Base-by-base conservation (phyloP, 768 basidiomycete species). In the Lentinula raphanica region DNA sequence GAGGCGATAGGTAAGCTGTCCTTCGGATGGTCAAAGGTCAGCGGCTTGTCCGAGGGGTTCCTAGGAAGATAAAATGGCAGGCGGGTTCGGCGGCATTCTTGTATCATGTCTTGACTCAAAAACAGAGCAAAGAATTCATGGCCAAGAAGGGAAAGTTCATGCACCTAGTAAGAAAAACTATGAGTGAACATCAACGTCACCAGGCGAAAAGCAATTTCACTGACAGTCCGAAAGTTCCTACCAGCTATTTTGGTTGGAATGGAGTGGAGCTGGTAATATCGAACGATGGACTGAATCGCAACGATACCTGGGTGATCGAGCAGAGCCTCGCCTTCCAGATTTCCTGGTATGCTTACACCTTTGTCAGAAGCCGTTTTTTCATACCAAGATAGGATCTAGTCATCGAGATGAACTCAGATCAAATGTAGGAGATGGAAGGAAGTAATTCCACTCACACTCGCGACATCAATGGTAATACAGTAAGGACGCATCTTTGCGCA, bases 341-440 rank as follows among this genome's bases (percentile, higher is more conserved):
- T 35, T 15, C 5, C 29, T 12, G 29, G 12, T 12, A 32, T 50
- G 2, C 11, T n/a, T n/a, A n/a, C 8, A 19, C n/a, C 53, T 17
- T 42, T 32, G 3, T 25, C 19, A 25, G 38, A 23, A 38, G 9
- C 36, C 3, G 23, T 19, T 42, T n/a, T 7, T 56, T 56, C 54
- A 56, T 56, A 44, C 54, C 54, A 56, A n/a, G 17, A 28, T 42
- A 56, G 25, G 19, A 56, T 23, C 54, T 56, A 19, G 5, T 2
- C 19, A 15, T 35, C n/a, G 3, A 25, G 19, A 13, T 25, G 15
- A 39, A n/a, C n/a, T n/a, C n/a, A n/a, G n/a, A n/a, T n/a, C n/a
- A n/a, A n/a, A n/a, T n/a, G 27, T 42, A 38, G 13, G 1, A 25
- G 19, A 12, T 9, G 23, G 23, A 21, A 40, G 12, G 9, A 13